Base-by-base conservation (phyloP, 768 basidiomycete species). In the Russula sp. region DNA sequence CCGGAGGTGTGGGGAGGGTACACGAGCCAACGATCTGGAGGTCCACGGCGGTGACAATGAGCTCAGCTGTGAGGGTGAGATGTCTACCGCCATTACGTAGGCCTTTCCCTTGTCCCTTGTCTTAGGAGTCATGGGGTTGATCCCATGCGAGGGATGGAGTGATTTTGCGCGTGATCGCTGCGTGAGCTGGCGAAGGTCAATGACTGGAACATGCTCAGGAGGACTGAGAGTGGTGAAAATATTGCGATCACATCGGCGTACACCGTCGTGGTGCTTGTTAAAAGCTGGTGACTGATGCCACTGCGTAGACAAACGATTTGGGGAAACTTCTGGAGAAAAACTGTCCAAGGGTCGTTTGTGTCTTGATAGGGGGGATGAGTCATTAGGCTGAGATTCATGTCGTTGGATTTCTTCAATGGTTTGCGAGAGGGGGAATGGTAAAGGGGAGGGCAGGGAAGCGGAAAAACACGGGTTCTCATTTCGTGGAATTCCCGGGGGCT, bases 111-210 rank as follows among this genome's bases (percentile, higher is more conserved):
- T 57, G 10, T 26, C 30, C 48, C 40, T 49, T 14, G 36, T 48
- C n/a, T n/a, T 48, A 30, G 63, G 51, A 36, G 42, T 59, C 28
- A 55, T 49, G 26, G 67, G 54, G 51, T 42, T 30, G 66, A 65
- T 60, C 46, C 69, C 73, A 40, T 72, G 72, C 26, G 73, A 73
- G 11, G 72, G 71, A 11, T 73, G 74, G 13, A 72, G 70, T 16
- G 76, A 72, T 18, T 73, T 68, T 24, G 69, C 57, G 59, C 73
- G 75, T 26, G 75, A 72, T 54, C 76, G 72, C 59, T 76, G 77
- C 24, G 79, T 80, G 14, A 83, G 76, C 52, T 79, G 79, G 1
- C 57, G 59, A 34, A 67, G 63, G 75, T 79, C 36, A 80, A 71
- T 11, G 75, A 80, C 14, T 77, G 81, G 51, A 79, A 63, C 10